Evolutionary conservation across 2,329 filamentous ascomycete genomes (phyloP).

Genomic region (Colletotrichum agaves): DNA sequence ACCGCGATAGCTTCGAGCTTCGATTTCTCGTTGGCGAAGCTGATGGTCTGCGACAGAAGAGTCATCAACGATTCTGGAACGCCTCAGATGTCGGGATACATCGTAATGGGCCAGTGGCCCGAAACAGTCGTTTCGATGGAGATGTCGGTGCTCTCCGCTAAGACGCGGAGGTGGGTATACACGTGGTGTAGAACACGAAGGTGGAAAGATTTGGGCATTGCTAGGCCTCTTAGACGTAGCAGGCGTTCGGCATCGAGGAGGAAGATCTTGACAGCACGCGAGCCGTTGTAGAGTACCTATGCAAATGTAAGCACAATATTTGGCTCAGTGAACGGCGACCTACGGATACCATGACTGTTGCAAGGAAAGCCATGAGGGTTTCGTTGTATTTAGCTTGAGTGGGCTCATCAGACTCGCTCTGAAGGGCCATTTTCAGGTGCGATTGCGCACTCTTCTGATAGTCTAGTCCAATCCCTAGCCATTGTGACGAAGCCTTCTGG

Average conservation of each 20-base stretch:
- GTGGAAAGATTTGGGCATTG: slow-evolving; percentile 52
- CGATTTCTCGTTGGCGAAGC: slow-evolving; percentile 55
- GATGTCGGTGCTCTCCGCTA: slow-evolving; percentile 53
- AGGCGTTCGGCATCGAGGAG: slow-evolving; percentile 56
- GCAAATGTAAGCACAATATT: not conserved
- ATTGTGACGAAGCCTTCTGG: slow-evolving; percentile 39
- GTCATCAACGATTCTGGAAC: slow-evolving; percentile 54
- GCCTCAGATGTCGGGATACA: slow-evolving; percentile 58
- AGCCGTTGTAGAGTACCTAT: slow-evolving; percentile 29
- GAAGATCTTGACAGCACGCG: slow-evolving; percentile 35
- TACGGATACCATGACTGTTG: slow-evolving; percentile 41
- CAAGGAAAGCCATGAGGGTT: slow-evolving; percentile 56
- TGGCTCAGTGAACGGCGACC: not conserved
- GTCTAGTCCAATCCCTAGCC: slow-evolving; percentile 43
- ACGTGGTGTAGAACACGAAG: slow-evolving; percentile 57
- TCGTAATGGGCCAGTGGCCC: slow-evolving; percentile 51
- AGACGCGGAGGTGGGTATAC: slow-evolving; percentile 57
- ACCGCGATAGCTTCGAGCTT: slow-evolving; percentile 41
- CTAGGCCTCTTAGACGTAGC: slow-evolving; percentile 52
- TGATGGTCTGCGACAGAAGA: slow-evolving; percentile 53
- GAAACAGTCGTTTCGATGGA: slow-evolving; percentile 39
- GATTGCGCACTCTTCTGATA: slow-evolving; percentile 47
- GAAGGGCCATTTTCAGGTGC: slow-evolving; percentile 47
- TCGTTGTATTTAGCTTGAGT: slow-evolving; percentile 56
- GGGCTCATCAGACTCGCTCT: slow-evolving; percentile 45